Conservation (phyloP, 208 protist species). For the Pavlovales sp. region DNA sequence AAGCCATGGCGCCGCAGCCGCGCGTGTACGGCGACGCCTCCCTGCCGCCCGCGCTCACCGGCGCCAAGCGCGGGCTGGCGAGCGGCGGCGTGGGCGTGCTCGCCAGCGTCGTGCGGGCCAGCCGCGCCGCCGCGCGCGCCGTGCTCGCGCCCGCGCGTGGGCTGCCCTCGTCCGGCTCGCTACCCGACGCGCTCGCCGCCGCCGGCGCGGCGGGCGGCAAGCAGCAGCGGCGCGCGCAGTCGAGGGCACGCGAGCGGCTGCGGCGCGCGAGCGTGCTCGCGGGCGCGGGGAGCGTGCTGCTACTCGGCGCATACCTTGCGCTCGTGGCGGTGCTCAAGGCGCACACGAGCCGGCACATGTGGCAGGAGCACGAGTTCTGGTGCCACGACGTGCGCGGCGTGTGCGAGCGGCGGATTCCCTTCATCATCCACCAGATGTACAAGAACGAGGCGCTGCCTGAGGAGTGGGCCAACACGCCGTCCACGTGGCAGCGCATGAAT, state of each 20-base stretch:
- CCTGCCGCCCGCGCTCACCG: no score
- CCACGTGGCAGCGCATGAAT: slow-evolving; percentile 10
- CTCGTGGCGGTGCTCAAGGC: background rate
- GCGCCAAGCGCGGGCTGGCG: background rate
- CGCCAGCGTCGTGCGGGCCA: background rate
- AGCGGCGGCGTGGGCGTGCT: background rate
- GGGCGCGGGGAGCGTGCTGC: background rate
- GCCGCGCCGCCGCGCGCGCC: no score
- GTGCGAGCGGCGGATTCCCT: background rate
- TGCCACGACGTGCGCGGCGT: slow-evolving; percentile 1
- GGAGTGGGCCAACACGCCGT: background rate
- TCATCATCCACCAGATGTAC: slow-evolving; percentile 26
- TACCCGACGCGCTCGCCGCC: background rate
- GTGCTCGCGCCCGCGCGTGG: background rate
- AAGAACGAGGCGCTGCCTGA: background rate
- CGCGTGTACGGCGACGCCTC: background rate
- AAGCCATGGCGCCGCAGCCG: background rate
- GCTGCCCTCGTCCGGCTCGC: background rate
- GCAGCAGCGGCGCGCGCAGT: no score
- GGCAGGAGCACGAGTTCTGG: background rate
- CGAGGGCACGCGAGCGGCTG: background rate
- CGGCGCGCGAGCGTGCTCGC: no score
- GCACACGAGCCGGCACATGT: background rate
- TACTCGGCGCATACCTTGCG: background rate
- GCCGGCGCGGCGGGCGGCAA: no score